A percentile compares a stretch with the other conserved stretches of the same genome.
phyloP scores from a whole-genome alignment of 2,329 filamentous ascomycete genomes.

The Fusarium sp. region DNA sequence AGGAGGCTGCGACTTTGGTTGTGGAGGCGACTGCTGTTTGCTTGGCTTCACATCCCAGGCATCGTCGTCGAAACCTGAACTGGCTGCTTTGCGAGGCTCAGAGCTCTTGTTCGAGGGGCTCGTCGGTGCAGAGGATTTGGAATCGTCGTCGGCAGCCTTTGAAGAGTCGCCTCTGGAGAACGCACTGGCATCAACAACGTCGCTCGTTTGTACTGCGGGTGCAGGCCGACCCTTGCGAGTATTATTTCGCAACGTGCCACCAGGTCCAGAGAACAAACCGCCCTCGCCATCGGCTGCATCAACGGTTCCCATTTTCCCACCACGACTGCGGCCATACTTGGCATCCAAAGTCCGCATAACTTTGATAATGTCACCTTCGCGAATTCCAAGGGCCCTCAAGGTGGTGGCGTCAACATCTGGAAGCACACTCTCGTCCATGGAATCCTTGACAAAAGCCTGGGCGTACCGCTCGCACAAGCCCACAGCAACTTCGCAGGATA shows the following conservation, averaged over 20 bases:
- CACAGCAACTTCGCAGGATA: constrained; percentile 89
- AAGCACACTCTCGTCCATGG: constrained; percentile 93
- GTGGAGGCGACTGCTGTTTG: constrained; percentile 57
- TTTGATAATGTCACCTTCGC: constrained; percentile 95
- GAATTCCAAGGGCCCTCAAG: constrained; percentile 87
- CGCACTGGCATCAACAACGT: constrained; percentile 86
- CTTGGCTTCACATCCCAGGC: constrained; percentile 95
- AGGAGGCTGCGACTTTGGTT: constrained; percentile 30
- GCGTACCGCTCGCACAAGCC: constrained; percentile 95
- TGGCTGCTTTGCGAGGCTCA: constrained; percentile 37
- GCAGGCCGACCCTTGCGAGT: constrained; percentile 90
- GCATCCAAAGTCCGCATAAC: constrained; percentile 89
- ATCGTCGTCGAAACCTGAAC: constrained; percentile 87
- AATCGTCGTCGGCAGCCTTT: constrained; percentile 34
- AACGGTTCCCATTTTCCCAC: constrained; percentile 50
- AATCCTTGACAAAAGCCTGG: constrained; percentile 86
- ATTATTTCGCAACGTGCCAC: constrained; percentile 92
- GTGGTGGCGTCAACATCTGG: constrained; percentile 87
- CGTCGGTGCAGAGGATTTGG: constrained; percentile 35
- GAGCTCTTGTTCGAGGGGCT: constrained; percentile 46
- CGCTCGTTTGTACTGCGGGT: constrained; percentile 84
- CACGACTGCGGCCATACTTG: constrained; percentile 72
- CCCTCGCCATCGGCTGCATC: constrained; percentile 68
- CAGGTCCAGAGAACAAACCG: constrained; percentile 90
- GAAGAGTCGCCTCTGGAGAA: constrained; percentile 69